A percentile compares a stretch with the other conserved stretches of the same genome.
Evolutionary conservation across 768 basidiomycete genomes (phyloP).

Genomic region (Boletus rubescentipes): DNA sequence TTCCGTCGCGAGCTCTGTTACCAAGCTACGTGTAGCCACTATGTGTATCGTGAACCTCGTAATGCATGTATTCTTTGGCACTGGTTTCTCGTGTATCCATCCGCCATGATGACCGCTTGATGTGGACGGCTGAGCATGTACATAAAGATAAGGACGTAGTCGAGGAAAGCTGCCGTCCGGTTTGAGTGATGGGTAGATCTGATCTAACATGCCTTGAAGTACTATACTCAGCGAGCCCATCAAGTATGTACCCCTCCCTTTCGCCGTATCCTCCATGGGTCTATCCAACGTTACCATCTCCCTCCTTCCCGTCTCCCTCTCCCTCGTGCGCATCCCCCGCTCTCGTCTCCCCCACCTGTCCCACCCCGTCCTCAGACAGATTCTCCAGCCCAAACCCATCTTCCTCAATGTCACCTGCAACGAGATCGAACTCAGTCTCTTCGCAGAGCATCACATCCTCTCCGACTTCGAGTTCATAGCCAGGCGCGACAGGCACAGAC

Average conservation of each 20-base stretch:
- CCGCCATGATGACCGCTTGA: neutral
- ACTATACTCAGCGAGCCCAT: conserved; percentile 7
- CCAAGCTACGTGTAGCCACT: conserved; percentile 8
- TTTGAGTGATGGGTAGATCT: neutral
- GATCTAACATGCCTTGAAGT: conserved; percentile 18
- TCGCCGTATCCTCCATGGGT: conserved; percentile 27
- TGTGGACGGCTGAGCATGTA: neutral
- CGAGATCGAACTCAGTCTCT: conserved; percentile 74
- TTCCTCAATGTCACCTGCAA: conserved; percentile 80
- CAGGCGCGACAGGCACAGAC: conserved; percentile 50
- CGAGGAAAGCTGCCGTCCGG: neutral
- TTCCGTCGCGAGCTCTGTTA: neutral
- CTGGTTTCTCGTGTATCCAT: neutral
- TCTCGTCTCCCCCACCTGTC: conserved; percentile 58
- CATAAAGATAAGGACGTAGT: conserved; percentile 4
- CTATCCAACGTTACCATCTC: conserved; percentile 55
- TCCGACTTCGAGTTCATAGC: conserved; percentile 63
- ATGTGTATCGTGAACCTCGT: conserved; percentile 8
- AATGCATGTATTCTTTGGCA: neutral
- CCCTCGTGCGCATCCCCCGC: conserved; percentile 74
- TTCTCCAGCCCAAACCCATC: conserved; percentile 61
- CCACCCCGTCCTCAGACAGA: conserved; percentile 63
- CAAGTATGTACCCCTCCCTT: neutral
- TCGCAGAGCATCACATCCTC: conserved; percentile 59
- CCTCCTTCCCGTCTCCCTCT: conserved; percentile 68